phyloP scores from a whole-genome alignment of 2,329 filamentous ascomycete genomes.

The Fusarium brachygibbosum region DNA sequence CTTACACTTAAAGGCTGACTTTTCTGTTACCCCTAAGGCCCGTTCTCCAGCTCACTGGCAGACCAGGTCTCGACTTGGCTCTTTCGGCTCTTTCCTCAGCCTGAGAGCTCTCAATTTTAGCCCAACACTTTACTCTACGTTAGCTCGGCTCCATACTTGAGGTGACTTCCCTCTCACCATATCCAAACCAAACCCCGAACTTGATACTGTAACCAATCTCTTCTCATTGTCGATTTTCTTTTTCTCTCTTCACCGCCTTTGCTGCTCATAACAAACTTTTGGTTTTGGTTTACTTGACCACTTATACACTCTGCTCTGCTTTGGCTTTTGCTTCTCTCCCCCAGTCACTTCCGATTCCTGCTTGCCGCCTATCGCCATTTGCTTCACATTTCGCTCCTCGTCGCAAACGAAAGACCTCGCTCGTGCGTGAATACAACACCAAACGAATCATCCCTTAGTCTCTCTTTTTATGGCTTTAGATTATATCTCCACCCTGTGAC shows the following conservation, averaged over 20 bases:
- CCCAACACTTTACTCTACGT: slow-evolving; percentile 36
- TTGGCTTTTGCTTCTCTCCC: slow-evolving; percentile 17
- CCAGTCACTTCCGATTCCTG: slow-evolving; percentile 14
- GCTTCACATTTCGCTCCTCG: slow-evolving; percentile 19
- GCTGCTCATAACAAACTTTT: slow-evolving; percentile 2
- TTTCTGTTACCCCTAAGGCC: neutral
- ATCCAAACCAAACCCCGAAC: slow-evolving; percentile 22
- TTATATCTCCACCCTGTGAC: slow-evolving; percentile 27
- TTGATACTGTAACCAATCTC: slow-evolving; percentile 34
- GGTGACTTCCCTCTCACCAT: slow-evolving; percentile 28
- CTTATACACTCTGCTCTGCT: neutral
- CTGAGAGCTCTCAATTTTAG: slow-evolving; percentile 45
- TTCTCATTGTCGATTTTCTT: slow-evolving; percentile 7
- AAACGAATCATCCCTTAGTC: slow-evolving; percentile 9
- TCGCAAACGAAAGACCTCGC: slow-evolving; percentile 37
- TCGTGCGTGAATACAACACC: slow-evolving; percentile 13
- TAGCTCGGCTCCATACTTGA: slow-evolving; percentile 2
- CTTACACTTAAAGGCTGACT: too few relatives aligned
- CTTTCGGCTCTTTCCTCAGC: slow-evolving; percentile 39
- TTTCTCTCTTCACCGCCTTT: slow-evolving; percentile 24
- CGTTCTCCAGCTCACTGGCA: slow-evolving; percentile 25
- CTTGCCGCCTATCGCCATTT: slow-evolving; percentile 18
- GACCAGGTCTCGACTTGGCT: slow-evolving; percentile 10
- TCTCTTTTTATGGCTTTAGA: slow-evolving; percentile 39
- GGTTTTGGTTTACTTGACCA: neutral